Conservation (phyloP, 31 red algal genomes). For the Porphyra umbilicalis region DNA sequence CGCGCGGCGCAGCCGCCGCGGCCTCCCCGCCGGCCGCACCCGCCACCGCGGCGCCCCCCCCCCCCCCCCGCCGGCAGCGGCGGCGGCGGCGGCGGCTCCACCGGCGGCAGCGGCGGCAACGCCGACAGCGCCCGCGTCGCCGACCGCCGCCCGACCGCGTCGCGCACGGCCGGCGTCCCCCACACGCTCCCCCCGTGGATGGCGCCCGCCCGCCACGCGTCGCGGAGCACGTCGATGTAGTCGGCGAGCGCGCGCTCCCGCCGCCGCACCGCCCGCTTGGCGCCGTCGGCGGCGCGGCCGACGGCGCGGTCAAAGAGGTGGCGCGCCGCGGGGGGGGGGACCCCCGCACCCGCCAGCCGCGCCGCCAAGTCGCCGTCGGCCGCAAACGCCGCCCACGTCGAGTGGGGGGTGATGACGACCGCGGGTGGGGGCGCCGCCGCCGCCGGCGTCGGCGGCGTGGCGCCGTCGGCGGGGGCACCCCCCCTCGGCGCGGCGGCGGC, state of each 20-base stretch:
- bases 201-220: not conserved
- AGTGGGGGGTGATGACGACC: not conserved
- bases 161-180: not conserved
- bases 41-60: not conserved
- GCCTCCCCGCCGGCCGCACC: not conserved
- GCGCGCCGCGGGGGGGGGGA: not conserved
- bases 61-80: not conserved
- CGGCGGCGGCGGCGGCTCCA: too few relatives aligned
- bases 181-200: not conserved
- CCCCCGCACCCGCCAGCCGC: not conserved
- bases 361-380: not conserved
- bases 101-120: not conserved
- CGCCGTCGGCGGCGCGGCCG: not conserved
- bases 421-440: not conserved
- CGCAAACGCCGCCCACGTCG: not conserved
- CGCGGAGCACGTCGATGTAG: not conserved
- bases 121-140: not conserved
- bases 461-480: not conserved
- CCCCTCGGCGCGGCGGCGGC: not conserved
- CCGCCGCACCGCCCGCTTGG: not conserved
- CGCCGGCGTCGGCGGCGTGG: too few relatives aligned
- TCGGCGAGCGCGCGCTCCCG: not conserved
- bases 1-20: not conserved
- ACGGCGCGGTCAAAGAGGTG: not conserved
- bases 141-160: not conserved